phyloP scores from a whole-genome alignment of 768 basidiomycete species.

The Lyophyllum shimeji region DNA sequence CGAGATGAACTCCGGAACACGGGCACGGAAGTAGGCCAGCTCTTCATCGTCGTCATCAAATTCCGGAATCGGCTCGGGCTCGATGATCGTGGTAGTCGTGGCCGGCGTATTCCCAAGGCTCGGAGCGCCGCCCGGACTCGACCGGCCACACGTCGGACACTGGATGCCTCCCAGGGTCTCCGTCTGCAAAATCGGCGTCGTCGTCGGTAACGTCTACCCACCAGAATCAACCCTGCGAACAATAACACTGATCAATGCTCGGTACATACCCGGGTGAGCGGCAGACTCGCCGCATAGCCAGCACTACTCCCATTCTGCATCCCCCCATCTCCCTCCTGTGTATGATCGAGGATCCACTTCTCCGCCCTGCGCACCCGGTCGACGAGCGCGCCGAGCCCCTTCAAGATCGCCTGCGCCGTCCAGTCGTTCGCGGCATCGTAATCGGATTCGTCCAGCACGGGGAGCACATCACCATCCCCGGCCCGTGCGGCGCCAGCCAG shows the following conservation, averaged over 20 bases:
- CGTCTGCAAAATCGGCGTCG: background rate
- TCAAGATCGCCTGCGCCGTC: conserved; percentile 7
- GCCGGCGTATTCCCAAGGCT: background rate
- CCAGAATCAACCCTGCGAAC: background rate
- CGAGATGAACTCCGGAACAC: background rate
- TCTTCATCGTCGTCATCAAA: conserved; percentile 13
- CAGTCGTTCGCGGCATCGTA: conserved; percentile 3
- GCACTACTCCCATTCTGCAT: background rate
- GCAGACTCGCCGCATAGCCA: background rate
- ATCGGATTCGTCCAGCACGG: background rate
- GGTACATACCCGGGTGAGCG: background rate
- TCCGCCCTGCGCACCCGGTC: conserved; percentile 3
- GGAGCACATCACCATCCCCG: background rate
- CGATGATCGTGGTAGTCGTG: background rate
- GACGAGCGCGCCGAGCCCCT: background rate
- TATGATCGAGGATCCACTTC: background rate
- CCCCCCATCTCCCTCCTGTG: background rate
- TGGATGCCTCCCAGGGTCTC: conserved; percentile 6
- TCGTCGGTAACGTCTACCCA: background rate
- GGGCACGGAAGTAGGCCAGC: conserved; percentile 2
- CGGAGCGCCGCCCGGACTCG: background rate
- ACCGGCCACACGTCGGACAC: conserved; percentile 12
- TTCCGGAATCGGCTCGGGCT: background rate
- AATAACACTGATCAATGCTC: background rate
- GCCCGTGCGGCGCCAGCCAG: background rate